These are phyloP conservation scores for Leucocoprinus birnbaumii DNA, from an alignment of 768 basidiomycete species.

Conservation along the genomic window DNA sequence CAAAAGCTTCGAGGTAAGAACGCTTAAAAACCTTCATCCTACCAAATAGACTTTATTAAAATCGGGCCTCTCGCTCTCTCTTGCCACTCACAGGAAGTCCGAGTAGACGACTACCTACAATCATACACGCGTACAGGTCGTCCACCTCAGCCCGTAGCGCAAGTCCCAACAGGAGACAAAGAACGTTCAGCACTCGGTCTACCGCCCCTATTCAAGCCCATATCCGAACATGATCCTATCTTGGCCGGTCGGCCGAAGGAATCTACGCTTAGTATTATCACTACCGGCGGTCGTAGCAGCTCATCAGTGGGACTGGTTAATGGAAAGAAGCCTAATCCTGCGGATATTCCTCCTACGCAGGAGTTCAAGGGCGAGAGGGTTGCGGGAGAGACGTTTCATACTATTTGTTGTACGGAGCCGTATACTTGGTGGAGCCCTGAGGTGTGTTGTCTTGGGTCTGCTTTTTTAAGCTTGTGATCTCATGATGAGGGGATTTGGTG, in stretches of 20 bases:
- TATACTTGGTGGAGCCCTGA: conserved; percentile 16
- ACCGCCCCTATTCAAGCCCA: conserved; percentile 49
- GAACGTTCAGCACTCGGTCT: conserved; percentile 44
- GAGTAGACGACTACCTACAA: conserved; percentile 50
- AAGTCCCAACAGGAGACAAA: conserved; percentile 39
- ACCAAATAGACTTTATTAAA: not conserved
- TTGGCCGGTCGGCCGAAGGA: conserved; percentile 7
- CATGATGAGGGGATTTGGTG: not conserved
- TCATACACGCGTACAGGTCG: conserved; percentile 43
- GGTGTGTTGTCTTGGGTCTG: conserved; percentile 7
- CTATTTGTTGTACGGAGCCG: conserved; percentile 8
- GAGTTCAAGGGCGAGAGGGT: conserved; percentile 13
- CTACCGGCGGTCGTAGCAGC: no score
- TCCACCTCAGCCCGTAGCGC: conserved; percentile 47
- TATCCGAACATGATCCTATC: conserved; percentile 9
- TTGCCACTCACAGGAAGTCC: conserved; percentile 42
- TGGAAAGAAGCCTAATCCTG: conserved; percentile 7
- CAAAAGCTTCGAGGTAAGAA: conserved; percentile 16
- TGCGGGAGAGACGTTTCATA: conserved; percentile 12
- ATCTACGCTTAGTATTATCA: no score
- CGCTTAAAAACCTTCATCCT: no score
- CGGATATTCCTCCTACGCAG: conserved; percentile 12
- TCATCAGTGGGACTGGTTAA: not conserved
- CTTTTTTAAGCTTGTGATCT: no score
- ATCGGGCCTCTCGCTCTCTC: not conserved